Conservation (phyloP, 192 early-diverging fungal genomes). For the Allomyces macrogynus region DNA sequence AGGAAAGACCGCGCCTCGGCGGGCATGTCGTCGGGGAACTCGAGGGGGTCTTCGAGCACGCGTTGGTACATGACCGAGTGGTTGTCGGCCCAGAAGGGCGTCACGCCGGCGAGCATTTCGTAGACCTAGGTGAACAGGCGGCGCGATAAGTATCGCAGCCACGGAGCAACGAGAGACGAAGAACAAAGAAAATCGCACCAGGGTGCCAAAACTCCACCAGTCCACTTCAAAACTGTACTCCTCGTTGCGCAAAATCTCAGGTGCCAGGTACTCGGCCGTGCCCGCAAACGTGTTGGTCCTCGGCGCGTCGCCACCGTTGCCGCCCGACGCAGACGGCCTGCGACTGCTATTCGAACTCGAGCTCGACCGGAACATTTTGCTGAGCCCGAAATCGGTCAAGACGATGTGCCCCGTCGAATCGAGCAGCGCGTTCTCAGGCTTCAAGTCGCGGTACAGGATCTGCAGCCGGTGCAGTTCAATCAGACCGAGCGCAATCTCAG, state of each 20-base stretch:
- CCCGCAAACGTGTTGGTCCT: conserved; percentile 3
- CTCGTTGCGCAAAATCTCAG: not conserved
- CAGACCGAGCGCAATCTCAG: not conserved
- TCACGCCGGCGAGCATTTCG: conserved; percentile 6
- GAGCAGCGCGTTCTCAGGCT: not conserved
- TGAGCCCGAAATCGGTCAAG: conserved; percentile 3
- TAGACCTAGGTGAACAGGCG: not conserved
- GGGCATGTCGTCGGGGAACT: conserved; percentile 24
- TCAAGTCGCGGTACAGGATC: conserved; percentile 1
- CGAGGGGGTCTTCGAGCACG: conserved; percentile 27
- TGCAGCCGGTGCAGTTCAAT: conserved; percentile 18
- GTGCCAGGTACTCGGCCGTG: not conserved
- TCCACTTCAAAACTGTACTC: not conserved
- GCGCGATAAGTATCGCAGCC: not conserved
- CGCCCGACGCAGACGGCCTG: too few species aligned
- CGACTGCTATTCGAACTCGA: conserved; percentile 7
- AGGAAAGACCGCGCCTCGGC: conserved; percentile 22
- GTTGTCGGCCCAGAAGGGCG: conserved; percentile 38
- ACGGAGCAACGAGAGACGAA: not conserved
- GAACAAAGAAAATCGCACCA: not conserved
- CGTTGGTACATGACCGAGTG: conserved; percentile 33
- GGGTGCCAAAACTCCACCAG: conserved; percentile 10
- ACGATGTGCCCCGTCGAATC: conserved; percentile 1
- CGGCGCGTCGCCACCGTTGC: too few species aligned
- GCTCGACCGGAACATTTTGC: conserved; percentile 15